Percentiles rank a stretch among this genome's conserved stretches.
Conservation (phyloP, 2,329 filamentous ascomycete genomes). For the Bipolaris gigantea region DNA sequence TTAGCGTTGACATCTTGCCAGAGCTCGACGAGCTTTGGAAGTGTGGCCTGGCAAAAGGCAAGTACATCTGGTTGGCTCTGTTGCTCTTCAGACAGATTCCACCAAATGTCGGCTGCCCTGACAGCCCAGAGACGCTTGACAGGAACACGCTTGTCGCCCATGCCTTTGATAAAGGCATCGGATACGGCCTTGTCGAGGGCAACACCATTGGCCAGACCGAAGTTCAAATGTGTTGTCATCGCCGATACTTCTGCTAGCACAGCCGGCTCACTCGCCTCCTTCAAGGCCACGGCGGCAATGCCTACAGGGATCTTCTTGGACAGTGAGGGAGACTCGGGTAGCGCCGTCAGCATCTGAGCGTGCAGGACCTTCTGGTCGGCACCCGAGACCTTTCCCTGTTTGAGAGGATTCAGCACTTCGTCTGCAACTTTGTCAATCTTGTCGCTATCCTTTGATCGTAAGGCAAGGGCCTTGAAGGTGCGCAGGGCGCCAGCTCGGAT, state of each 20-base stretch:
- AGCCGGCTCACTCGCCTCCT: slow-evolving; percentile 87
- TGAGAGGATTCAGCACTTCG: slow-evolving; percentile 78
- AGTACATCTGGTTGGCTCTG: slow-evolving; percentile 53
- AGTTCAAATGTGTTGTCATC: slow-evolving; percentile 66
- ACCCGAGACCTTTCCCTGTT: slow-evolving; percentile 78
- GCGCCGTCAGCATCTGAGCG: slow-evolving; percentile 72
- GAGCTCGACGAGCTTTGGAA: slow-evolving; percentile 64
- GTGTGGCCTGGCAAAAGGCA: slow-evolving; percentile 53
- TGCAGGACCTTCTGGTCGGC: slow-evolving; percentile 83
- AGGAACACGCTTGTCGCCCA: slow-evolving; percentile 79
- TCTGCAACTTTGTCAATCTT: slow-evolving; percentile 69
- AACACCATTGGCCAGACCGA: slow-evolving; percentile 62
- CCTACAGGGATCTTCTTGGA: slow-evolving; percentile 68
- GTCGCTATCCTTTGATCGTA: slow-evolving; percentile 60
- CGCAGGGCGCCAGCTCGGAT: slow-evolving; percentile 76
- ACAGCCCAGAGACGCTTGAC: slow-evolving; percentile 81
- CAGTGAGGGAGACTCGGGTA: slow-evolving; percentile 57
- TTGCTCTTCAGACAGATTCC: slow-evolving; percentile 55
- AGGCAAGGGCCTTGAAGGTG: slow-evolving; percentile 72
- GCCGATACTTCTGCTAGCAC: slow-evolving; percentile 74
- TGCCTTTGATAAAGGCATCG: slow-evolving; percentile 77
- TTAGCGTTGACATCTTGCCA: slow-evolving; percentile 81
- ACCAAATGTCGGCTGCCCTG: slow-evolving; percentile 70
- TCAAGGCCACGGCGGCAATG: slow-evolving; percentile 69
- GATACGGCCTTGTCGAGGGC: slow-evolving; percentile 67